Evolutionary conservation across 805 yeast species (phyloP).

Genomic region (Saturnispora ahearnii): DNA sequence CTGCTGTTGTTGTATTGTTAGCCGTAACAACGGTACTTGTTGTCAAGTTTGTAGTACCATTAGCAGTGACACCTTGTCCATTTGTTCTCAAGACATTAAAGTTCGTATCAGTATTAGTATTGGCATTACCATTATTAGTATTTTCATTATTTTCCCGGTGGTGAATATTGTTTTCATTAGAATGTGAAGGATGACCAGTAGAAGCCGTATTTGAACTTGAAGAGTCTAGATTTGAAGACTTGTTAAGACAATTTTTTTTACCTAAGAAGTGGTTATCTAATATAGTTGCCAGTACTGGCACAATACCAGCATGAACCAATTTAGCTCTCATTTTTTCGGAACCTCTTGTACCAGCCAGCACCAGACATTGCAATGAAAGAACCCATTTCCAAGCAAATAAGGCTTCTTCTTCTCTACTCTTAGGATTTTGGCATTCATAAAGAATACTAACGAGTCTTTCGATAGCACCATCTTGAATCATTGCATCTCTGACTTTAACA

Average conservation of each 20-base stretch:
- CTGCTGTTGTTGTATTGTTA: neutral
- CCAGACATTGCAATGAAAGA: slow-evolving; percentile 84
- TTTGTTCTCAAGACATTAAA: neutral
- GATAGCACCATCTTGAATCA: slow-evolving; percentile 84
- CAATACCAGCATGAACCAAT: slow-evolving; percentile 84
- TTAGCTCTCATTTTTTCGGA: slow-evolving; percentile 76
- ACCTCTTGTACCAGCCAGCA: slow-evolving; percentile 87
- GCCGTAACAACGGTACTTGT: too few relatives aligned
- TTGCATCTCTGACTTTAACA: slow-evolving; percentile 83
- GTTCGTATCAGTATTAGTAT: neutral
- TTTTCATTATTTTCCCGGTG: neutral
- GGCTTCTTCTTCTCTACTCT: slow-evolving; percentile 34
- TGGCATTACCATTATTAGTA: neutral
- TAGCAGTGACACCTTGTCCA: too few relatives aligned
- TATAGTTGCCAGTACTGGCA: slow-evolving; percentile 86
- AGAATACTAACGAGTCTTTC: slow-evolving; percentile 80
- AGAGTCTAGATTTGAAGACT: neutral
- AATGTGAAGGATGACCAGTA: neutral
- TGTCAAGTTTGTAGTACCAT: too few relatives aligned
- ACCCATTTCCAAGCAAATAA: slow-evolving; percentile 95
- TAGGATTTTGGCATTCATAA: slow-evolving; percentile 57
- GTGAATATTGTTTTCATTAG: neutral
- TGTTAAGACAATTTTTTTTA: slow-evolving; percentile 16
- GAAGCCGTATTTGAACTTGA: neutral
- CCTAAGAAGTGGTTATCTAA: slow-evolving; percentile 67